phyloP scores from a whole-genome alignment of 768 basidiomycete species.

The Pulveroboletus ravenelii region DNA sequence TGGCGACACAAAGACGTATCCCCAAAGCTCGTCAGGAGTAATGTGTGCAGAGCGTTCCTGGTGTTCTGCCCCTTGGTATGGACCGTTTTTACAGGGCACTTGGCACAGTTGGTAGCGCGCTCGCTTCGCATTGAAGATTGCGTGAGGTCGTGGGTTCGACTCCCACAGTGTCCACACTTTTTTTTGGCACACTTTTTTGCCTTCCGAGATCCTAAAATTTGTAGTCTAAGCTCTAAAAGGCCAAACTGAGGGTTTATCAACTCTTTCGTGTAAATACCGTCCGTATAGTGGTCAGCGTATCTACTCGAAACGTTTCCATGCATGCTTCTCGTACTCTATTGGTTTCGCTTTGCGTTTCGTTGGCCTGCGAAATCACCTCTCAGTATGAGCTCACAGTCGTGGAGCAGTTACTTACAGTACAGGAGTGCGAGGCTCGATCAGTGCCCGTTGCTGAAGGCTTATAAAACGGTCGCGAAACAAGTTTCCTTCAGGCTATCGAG shows the following conservation, averaged over 20 bases:
- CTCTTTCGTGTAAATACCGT: neutral
- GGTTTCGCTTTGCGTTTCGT: constrained; percentile 38
- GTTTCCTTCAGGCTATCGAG: constrained; percentile 81
- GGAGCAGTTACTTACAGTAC: constrained; percentile 52
- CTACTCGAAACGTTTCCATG: constrained; percentile 69
- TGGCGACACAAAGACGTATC: neutral
- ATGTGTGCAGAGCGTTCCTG: neutral
- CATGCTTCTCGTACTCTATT: constrained; percentile 73
- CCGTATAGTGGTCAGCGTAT: neutral
- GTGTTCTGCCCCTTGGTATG: too few relatives aligned
- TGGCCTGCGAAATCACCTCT: constrained; percentile 14
- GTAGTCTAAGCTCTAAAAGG: too few relatives aligned
- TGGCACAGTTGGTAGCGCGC: constrained; percentile 34
- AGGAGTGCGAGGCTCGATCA: constrained; percentile 81
- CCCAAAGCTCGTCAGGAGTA: constrained; percentile 1
- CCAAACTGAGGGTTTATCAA: neutral
- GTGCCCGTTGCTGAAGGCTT: constrained; percentile 81
- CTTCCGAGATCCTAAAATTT: too few relatives aligned
- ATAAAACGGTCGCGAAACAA: constrained; percentile 85
- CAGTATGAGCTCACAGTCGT: neutral
- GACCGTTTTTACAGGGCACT: constrained; percentile 14
- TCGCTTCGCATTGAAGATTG: constrained; percentile 27
- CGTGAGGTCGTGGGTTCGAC: constrained; percentile 33
- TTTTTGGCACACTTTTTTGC: too few relatives aligned
- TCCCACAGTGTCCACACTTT: constrained; percentile 29